Base-by-base conservation (phyloP, 345 rosid species). In the Melaleuca quinquenervia region DNA sequence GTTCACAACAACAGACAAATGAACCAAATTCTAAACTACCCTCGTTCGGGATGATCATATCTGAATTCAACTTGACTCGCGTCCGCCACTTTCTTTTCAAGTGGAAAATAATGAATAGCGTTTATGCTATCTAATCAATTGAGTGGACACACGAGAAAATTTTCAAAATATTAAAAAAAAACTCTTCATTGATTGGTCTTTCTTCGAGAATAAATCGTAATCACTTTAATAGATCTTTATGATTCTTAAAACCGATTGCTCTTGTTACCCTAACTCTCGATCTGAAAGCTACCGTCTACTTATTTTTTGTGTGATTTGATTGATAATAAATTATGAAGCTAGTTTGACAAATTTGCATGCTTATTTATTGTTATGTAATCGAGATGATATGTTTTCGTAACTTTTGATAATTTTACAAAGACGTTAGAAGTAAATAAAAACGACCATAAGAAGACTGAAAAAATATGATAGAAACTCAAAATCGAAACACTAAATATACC, bases 341-440 rank as follows among this genome's bases (percentile, higher is more conserved):
- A 64, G 9, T 8, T 64, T 32, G 16, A 32, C 24, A 22, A 3
- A 1, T 21, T 3, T 54, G 58, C 8, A 2, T 21, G 2, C 24
- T 32, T 12, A 8, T 70, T 70, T 24, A 70, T 70, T 36, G 48
- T 21, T 70, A 16, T 18, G 78, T 3, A 24, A 32, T 64, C 0
- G 12, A 3, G 12, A 16, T 4, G 11, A 16, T 6, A 32, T 64
- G n/a, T 12, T 58, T 1, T 0, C 0, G 18, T n/a, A n/a, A 12
- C 11, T n/a, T 58, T 29, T 0, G 27, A n/a, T 27, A 58, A 12
- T 15, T 26, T 58, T n/a, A n/a, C 26, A 15, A 15, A 58, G 16
- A 13, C 6, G 11, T 58, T 58, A 11, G 11, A 58, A 58, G 32
- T 2, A 26, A n/a, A 58, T n/a, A 58, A 58, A n/a, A 58, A n/a